These are phyloP conservation scores for Pseudocercospora pini-densiflorae DNA, from an alignment of 2,329 filamentous ascomycete genomes.

Conservation along the genomic window DNA sequence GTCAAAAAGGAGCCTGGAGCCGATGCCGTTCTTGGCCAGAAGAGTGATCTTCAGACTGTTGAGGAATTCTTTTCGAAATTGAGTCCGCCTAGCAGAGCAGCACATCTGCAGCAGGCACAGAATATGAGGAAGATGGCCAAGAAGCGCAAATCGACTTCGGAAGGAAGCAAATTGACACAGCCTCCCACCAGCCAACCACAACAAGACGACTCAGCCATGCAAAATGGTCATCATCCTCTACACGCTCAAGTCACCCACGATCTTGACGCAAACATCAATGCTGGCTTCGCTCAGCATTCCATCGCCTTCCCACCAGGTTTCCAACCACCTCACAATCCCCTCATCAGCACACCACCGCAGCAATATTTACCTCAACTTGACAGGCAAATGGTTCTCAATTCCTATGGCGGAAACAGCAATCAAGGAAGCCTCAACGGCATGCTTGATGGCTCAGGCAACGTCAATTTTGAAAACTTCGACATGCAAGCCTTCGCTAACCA, in stretches of 20 bases:
- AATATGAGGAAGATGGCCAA: slow-evolving; percentile 39
- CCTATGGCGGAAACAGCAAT: slow-evolving; percentile 58
- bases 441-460: slow-evolving; percentile 21
- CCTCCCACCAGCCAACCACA: slow-evolving; percentile 26
- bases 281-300: slow-evolving; percentile 46
- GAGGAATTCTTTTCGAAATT: slow-evolving; percentile 91
- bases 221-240: not conserved
- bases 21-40: slow-evolving; percentile 88
- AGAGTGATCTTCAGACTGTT: slow-evolving; percentile 87
- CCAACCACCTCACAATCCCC: slow-evolving; percentile 36
- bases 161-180: slow-evolving; percentile 26
- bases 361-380: slow-evolving; percentile 70
- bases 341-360: slow-evolving; percentile 39
- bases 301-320: slow-evolving; percentile 48
- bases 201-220: slow-evolving; percentile 9
- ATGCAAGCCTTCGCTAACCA: slow-evolving; percentile 31
- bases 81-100: slow-evolving; percentile 59
- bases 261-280: slow-evolving; percentile 26
- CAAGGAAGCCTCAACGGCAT: slow-evolving; percentile 20
- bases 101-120: slow-evolving; percentile 34
- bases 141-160: slow-evolving; percentile 39
- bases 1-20: slow-evolving; percentile 76
- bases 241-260: slow-evolving; percentile 30
- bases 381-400: slow-evolving; percentile 75
- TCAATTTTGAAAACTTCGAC: slow-evolving; percentile 33